phyloP scores from a whole-genome alignment of 306 rosid species.

The Cyamopsis tetragonoloba region DNA sequence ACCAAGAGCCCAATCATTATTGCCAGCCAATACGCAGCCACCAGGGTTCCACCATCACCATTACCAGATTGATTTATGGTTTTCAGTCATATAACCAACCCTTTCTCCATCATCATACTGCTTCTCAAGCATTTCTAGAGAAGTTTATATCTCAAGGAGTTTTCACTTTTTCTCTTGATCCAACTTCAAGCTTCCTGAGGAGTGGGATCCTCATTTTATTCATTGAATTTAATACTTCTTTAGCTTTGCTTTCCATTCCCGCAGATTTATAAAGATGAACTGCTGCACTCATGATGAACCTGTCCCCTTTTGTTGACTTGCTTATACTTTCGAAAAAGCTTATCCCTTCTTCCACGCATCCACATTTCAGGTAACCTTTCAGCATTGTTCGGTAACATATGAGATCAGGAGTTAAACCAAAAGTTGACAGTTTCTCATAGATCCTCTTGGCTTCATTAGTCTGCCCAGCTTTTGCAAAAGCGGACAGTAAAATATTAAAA shows the following conservation, averaged over 20 bases:
- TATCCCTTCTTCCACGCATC: constrained; percentile 65
- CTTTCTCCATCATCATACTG: background rate
- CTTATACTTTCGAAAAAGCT: constrained; percentile 51
- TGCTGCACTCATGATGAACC: constrained; percentile 74
- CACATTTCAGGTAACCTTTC: constrained; percentile 66
- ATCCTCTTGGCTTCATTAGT: constrained; percentile 70
- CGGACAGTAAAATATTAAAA: constrained; percentile 60
- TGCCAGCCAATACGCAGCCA: background rate
- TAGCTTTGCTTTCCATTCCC: constrained; percentile 53
- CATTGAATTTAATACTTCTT: constrained; percentile 54
- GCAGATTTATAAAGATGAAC: constrained; percentile 61
- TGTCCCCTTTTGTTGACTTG: constrained; percentile 45
- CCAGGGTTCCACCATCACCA: background rate
- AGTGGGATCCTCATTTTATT: constrained; percentile 43
- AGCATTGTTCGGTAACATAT: constrained; percentile 58
- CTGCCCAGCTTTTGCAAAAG: constrained; percentile 57
- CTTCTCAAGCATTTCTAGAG: background rate
- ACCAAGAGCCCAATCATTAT: background rate
- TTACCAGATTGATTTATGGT: constrained; percentile 5
- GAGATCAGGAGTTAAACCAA: constrained; percentile 63
- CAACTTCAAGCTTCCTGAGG: constrained; percentile 60
- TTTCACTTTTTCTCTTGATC: constrained; percentile 40
- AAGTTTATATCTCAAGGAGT: constrained; percentile 17
- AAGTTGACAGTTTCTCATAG: constrained; percentile 40
- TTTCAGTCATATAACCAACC: background rate